Evolutionary conservation across 352 stramenopile genomes (phyloP), one percentile per base, ranked within the genome.

Genomic region (Peronosclerospora sorghi): DNA sequence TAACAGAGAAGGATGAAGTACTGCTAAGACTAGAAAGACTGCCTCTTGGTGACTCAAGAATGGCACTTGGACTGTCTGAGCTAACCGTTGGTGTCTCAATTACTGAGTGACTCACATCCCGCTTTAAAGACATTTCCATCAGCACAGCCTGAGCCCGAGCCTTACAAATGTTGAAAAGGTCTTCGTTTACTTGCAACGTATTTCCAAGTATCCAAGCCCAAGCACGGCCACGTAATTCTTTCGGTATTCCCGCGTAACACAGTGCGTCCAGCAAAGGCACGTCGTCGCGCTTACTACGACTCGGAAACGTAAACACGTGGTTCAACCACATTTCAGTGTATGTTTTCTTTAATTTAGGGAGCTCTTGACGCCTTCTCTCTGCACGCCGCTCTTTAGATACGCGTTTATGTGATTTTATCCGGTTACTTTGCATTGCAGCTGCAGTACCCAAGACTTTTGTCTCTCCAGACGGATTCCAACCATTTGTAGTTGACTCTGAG

Each of bases 171-270:
- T 63, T 62, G 43, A 89, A 93, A 15, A 93, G 50, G 15, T 93
- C 70, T 56, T 93, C 69, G 30, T 88, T 93, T 24, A 93, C 72
- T 59, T 89, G 80, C 8, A 93, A 57, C 6, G 64, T 77, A 41
- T 93, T 93, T 28, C 80, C 80, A 7, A 93, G 59, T 8, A 88
- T 48, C 65, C 73, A 87, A 8, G 73, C 65, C 80, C 80, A 93
- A 35, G 67, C 80, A 10, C 80, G 77, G 4, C 80, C 80, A 27
- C 80, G 71, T 8, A 90, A 37, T 41, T 93, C 75, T 45, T 93
- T 93, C 1, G 80, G 80, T 14, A 92, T 86, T 0, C 80, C 80
- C 0, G 69, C 73, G 51, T 88, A 87, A 49, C 77, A 90, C 2
- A 92, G 48, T 14, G 67, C 73, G 41, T 89, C 75, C 1, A 90